Base-by-base conservation (phyloP, 805 yeast species). In the Candida koratica region DNA sequence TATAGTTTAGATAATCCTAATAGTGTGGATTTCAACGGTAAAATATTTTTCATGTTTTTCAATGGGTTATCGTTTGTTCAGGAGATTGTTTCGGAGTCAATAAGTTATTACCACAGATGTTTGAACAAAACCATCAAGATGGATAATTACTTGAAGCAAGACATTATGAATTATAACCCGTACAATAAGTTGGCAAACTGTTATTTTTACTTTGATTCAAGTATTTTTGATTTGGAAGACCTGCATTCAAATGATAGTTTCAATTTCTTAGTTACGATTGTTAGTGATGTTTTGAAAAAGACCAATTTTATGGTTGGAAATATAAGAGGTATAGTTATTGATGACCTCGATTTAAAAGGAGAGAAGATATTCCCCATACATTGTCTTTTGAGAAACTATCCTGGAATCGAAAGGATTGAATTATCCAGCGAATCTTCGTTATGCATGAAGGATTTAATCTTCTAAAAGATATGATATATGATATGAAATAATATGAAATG, bases 41-140 rank as follows among this genome's bases (percentile, higher is more conserved):
- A 56, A 38, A 55, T 60, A 6, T 36, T 63, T 18, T 61, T 63
- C 32, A 61, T 63, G 67, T 63, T 61, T 26, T 63, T 63, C 44
- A 46, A 61, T 27, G 67, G 66, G 1, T 42, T 63, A 34, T 48
- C 46, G 13, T 60, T 47, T 36, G 49, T 63, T 14, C 67, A 61
- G 38, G 47, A 52, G 13, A 45, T 61, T 16, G 48, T 63, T 20
- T 44, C 56, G 26, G 56, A 56, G 36, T 38, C 55, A 28, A 55
- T 63, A 15, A 66, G 60, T 29, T 55, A 58, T 37, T 51, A 47
- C 32, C 44, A 41, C 10, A 19, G 30, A 8, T 41, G 45, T 19
- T 16, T 44, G 18, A 14, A 31, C 29, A 26, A 25, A 17, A 35
- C 28, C 2, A 17, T 41, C 3, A 31, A 34, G 13, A 12, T 14